Percentiles rank a stretch among this genome's conserved stretches.
phyloP scores from a whole-genome alignment of 2,329 filamentous ascomycete species.

The Colletotrichum aenigma region DNA sequence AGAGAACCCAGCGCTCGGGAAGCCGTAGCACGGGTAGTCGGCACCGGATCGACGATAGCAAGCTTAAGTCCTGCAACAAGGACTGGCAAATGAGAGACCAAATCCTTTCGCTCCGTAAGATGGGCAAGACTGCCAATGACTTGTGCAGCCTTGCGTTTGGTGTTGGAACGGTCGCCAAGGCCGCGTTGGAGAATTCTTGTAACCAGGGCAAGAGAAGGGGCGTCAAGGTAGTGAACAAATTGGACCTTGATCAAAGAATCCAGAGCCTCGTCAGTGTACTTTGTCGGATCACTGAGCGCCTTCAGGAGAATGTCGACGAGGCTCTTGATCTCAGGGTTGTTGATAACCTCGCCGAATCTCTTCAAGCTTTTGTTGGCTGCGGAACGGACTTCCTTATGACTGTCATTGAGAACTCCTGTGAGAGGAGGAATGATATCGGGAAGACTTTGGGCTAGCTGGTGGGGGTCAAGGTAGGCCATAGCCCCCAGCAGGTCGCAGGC shows the following conservation, averaged over 20 bases:
- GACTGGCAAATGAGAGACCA: conserved; percentile 88
- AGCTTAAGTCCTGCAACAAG: conserved; percentile 88
- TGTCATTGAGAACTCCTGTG: conserved; percentile 93
- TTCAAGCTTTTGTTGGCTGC: conserved; percentile 96
- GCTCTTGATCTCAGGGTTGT: conserved; percentile 94
- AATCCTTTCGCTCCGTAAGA: conserved; percentile 93
- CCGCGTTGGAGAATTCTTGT: conserved; percentile 95
- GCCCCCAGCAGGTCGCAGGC: conserved; percentile 95
- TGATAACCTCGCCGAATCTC: conserved; percentile 97
- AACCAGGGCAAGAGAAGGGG: conserved; percentile 91
- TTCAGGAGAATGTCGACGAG: conserved; percentile 92
- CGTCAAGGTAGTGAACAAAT: conserved; percentile 97
- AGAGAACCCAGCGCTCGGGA: conserved; percentile 94
- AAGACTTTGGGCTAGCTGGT: conserved; percentile 89
- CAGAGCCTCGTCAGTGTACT: conserved; percentile 93
- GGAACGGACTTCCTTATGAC: conserved; percentile 92
- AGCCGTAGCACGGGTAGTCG: conserved; percentile 92
- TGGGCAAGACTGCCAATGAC: conserved; percentile 98
- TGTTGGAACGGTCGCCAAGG: conserved; percentile 86
- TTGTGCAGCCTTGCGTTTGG: conserved; percentile 94
- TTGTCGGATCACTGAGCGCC: conserved; percentile 95
- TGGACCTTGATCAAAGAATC: conserved; percentile 97
- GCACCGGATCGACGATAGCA: conserved; percentile 93
- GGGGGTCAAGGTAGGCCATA: conserved; percentile 97
- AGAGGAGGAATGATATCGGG: conserved; percentile 97